These are phyloP conservation scores for Rhizophora mangle DNA, from an alignment of 345 rosid genomes.

Conservation along the genomic window DNA sequence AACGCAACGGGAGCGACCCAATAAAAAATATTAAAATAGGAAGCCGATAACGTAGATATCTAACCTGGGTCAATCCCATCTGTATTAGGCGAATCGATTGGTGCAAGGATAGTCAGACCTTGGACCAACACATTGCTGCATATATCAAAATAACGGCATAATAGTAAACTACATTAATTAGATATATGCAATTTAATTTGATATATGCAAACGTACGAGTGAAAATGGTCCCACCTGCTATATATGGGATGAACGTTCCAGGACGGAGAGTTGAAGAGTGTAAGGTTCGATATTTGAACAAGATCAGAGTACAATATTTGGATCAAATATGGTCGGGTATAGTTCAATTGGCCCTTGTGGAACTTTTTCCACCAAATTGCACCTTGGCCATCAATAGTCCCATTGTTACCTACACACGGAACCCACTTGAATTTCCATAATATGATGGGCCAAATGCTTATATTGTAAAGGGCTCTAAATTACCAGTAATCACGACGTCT, in stretches of 20 bases:
- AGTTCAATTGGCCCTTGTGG: slow-evolving; percentile 29
- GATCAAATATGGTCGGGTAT: slow-evolving; percentile 51
- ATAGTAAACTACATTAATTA: too few relatives aligned
- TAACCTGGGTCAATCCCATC: slow-evolving; percentile 83
- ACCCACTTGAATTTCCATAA: too few relatives aligned
- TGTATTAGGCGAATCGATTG: slow-evolving; percentile 64
- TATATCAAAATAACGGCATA: background rate
- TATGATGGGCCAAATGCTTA: background rate
- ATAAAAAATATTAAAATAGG: background rate
- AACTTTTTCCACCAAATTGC: slow-evolving; percentile 64
- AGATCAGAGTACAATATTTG: slow-evolving; percentile 45
- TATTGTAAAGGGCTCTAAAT: background rate
- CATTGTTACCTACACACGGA: slow-evolving; percentile 44
- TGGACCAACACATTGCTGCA: slow-evolving; percentile 48
- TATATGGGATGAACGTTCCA: slow-evolving; percentile 64
- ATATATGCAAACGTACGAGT: too few relatives aligned
- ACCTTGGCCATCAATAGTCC: slow-evolving; percentile 67
- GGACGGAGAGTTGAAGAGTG: slow-evolving; percentile 52
- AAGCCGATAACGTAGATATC: background rate
- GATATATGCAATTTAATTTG: too few relatives aligned
- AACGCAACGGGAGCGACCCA: too few relatives aligned
- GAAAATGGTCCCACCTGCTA: slow-evolving; percentile 37
- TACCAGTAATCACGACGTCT: slow-evolving; percentile 77
- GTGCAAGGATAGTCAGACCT: slow-evolving; percentile 56
- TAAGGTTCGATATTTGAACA: slow-evolving; percentile 49